These are phyloP conservation scores for Xerocomus nothofagi DNA, from an alignment of 1,284 basidiomycete genomes.

Conservation along the genomic window DNA sequence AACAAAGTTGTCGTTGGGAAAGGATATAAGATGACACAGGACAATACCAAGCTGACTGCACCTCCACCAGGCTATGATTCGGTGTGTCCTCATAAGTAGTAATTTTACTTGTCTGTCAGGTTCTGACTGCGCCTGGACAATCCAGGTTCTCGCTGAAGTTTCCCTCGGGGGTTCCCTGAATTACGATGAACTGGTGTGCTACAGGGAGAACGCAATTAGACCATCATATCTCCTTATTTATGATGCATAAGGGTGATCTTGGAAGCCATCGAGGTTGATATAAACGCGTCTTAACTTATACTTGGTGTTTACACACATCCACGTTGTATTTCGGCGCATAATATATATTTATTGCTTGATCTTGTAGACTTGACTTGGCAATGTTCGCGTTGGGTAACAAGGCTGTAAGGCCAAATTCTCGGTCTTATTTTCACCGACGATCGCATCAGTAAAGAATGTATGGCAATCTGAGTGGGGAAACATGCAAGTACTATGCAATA, in stretches of 20 bases:
- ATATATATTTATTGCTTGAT: slow-evolving; percentile 15
- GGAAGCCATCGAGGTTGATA: background rate
- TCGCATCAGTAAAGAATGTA: slow-evolving; percentile 7
- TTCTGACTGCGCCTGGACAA: slow-evolving; percentile 6
- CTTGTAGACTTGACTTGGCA: background rate
- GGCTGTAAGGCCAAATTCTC: background rate
- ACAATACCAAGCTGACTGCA: slow-evolving; percentile 49
- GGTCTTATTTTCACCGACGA: background rate
- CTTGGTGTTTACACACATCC: background rate
- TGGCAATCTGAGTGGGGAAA: slow-evolving; percentile 33
- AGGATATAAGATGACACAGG: slow-evolving; percentile 60
- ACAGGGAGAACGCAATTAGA: slow-evolving; percentile 61
- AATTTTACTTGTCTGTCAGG: background rate
- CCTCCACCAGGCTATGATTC: slow-evolving; percentile 64
- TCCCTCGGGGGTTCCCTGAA: slow-evolving; percentile 54
- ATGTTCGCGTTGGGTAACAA: background rate
- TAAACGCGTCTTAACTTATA: slow-evolving; percentile 9
- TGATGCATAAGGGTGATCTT: slow-evolving; percentile 39
- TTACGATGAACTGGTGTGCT: slow-evolving; percentile 67
- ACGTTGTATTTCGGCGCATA: background rate
- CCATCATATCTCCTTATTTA: slow-evolving; percentile 66
- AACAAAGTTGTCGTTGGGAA: slow-evolving; percentile 71
- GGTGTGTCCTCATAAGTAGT: slow-evolving; percentile 38
- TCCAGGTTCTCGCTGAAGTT: slow-evolving; percentile 56
- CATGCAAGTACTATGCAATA: slow-evolving; percentile 26